These are phyloP conservation scores for Breynia disticha DNA, from an alignment of 441 rosid species.

Conservation along the genomic window DNA sequence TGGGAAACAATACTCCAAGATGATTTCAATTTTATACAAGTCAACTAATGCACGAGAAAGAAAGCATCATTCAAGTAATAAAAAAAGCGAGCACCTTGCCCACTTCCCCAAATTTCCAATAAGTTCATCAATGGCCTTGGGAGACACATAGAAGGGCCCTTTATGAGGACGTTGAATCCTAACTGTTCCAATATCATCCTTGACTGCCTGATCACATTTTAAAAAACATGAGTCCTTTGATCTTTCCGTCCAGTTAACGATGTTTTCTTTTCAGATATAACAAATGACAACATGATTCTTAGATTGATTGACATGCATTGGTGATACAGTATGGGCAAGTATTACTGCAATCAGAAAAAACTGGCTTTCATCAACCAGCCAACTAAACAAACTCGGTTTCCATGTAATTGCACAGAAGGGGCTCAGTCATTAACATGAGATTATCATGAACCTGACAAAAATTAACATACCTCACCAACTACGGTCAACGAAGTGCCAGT, in stretches of 20 bases:
- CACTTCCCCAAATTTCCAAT: constrained; percentile 82
- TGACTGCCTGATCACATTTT: constrained; percentile 45
- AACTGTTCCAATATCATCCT: constrained; percentile 65
- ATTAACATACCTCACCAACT: constrained; percentile 78
- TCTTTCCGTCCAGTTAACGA: no score
- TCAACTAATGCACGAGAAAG: neutral
- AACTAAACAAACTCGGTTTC: no score
- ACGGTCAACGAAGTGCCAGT: constrained; percentile 82
- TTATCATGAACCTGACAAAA: neutral
- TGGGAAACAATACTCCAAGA: constrained; percentile 22
- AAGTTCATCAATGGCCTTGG: constrained; percentile 66
- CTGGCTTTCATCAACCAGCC: no score
- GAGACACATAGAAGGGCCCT: constrained; percentile 87
- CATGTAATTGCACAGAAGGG: no score
- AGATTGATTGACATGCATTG: no score
- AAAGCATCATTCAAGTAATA: neutral
- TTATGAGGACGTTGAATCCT: constrained; percentile 75
- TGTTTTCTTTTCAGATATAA: no score
- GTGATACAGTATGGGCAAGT: no score
- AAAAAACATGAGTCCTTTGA: constrained; percentile 7
- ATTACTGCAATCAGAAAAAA: no score
- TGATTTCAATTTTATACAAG: constrained; percentile 8
- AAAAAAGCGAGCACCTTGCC: constrained; percentile 49
- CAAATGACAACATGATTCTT: no score
- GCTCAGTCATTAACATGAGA: no score